Conservation (phyloP, 192 early-diverging fungal genomes). For the Coemansia sp. region DNA sequence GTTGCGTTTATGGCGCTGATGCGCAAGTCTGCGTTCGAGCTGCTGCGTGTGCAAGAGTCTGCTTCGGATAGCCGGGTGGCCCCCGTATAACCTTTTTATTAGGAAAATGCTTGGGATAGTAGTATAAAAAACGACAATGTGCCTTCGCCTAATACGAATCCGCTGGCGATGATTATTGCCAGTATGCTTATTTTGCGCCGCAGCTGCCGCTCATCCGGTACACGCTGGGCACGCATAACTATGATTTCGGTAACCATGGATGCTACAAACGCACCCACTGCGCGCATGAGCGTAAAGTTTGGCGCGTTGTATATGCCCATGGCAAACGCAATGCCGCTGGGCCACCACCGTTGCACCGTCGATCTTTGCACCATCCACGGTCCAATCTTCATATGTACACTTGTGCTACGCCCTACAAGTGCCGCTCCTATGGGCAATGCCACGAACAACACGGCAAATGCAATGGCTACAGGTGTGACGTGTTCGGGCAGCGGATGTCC, state of each 20-base stretch:
- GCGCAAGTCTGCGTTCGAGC: slow-evolving; percentile 54
- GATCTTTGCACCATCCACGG: slow-evolving; percentile 9
- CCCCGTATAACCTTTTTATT: no score
- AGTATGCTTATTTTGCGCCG: slow-evolving; percentile 52
- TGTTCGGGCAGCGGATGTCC: slow-evolving; percentile 67
- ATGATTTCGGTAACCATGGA: slow-evolving; percentile 36
- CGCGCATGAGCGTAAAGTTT: slow-evolving; percentile 69
- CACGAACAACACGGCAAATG: slow-evolving; percentile 58
- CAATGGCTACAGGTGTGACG: slow-evolving; percentile 58
- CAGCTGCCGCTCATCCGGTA: slow-evolving; percentile 11
- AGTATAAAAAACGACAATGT: slow-evolving; percentile 65
- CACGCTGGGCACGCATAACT: slow-evolving; percentile 7
- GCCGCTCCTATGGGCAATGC: slow-evolving; percentile 24
- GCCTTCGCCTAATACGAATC: slow-evolving; percentile 75
- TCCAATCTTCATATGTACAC: background rate
- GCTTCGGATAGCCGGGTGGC: slow-evolving; percentile 18
- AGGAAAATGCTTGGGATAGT: slow-evolving; percentile 35
- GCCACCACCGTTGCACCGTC: slow-evolving; percentile 56
- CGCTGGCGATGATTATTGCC: slow-evolving; percentile 70
- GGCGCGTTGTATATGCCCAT: slow-evolving; percentile 80
- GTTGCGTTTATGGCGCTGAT: slow-evolving; percentile 52
- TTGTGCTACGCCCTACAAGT: background rate
- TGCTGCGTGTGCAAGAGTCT: slow-evolving; percentile 30
- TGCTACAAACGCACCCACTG: slow-evolving; percentile 58
- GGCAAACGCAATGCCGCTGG: slow-evolving; percentile 74